Percentiles rank a stretch among this genome's conserved stretches.
Conservation (phyloP, 805 yeast genomes). For the Wickerhamiella qilinensis region DNA sequence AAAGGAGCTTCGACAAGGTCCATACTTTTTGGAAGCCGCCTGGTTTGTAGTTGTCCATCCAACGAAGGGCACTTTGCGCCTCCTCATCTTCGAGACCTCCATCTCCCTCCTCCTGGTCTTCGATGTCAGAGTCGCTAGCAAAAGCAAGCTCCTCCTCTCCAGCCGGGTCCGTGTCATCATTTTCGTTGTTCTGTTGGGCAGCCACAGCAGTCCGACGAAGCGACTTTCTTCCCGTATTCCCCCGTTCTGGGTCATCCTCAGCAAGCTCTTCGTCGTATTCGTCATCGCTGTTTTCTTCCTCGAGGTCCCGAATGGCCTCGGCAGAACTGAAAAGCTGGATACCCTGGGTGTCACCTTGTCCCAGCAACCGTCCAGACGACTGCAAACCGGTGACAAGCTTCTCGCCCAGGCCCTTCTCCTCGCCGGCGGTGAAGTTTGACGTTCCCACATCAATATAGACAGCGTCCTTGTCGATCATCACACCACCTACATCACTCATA, state of each 20-base stretch:
- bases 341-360: constrained; percentile 50
- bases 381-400: constrained; percentile 70
- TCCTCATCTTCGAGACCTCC: constrained; percentile 11
- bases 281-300: constrained; percentile 18
- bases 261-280: constrained; percentile 27
- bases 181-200: constrained; percentile 32
- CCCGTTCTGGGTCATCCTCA: constrained; percentile 11
- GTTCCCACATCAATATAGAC: constrained; percentile 76
- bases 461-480: constrained; percentile 90
- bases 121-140: constrained; percentile 14
- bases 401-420: constrained; percentile 73
- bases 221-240: constrained; percentile 44
- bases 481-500: constrained; percentile 99
- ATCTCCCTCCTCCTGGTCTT: constrained; percentile 10
- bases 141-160: constrained; percentile 9
- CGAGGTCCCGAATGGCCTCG: constrained; percentile 29
- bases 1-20: constrained; percentile 70
- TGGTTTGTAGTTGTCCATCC: constrained; percentile 28
- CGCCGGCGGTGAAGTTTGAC: constrained; percentile 39
- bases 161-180: constrained; percentile 16
- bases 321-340: constrained; percentile 58
- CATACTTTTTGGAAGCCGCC: constrained; percentile 41
- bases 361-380: constrained; percentile 42
- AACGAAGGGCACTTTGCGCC: constrained; percentile 19
- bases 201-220: constrained; percentile 41